Percentiles rank a stretch among this genome's conserved stretches.
phyloP scores from a whole-genome alignment of 257 asterid genomes.

The Ajuga chamaepitys region DNA sequence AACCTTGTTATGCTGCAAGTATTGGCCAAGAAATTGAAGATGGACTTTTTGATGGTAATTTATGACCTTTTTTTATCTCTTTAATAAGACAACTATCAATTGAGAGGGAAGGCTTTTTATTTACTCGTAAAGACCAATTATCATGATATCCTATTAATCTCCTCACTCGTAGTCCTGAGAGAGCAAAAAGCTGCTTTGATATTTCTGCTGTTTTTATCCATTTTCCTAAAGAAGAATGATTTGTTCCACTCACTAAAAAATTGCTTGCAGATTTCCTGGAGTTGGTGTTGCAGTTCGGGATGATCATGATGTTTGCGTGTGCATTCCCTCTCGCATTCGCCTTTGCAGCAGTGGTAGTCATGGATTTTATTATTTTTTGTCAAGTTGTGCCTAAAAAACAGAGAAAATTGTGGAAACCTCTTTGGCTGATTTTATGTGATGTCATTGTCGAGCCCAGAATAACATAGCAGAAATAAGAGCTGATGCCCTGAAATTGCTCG shows the following conservation, averaged over 20 bases:
- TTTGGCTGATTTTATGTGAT: not conserved
- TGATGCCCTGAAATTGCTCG: constrained; percentile 84
- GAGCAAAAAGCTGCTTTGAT: too few species aligned
- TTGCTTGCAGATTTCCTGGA: constrained; percentile 75
- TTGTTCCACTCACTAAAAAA: not conserved
- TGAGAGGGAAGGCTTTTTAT: not conserved
- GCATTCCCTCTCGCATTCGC: constrained; percentile 93
- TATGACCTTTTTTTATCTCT: not conserved
- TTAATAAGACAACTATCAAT: not conserved
- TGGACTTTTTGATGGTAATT: constrained; percentile 92
- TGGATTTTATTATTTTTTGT: not conserved
- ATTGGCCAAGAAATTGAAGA: constrained; percentile 88
- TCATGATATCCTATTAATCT: not conserved
- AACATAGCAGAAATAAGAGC: constrained; percentile 87
- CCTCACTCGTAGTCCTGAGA: too few species aligned
- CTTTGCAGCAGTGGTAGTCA: constrained; percentile 80
- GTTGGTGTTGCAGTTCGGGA: constrained; percentile 90
- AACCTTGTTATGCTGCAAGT: constrained; percentile 83
- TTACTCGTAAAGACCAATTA: not conserved
- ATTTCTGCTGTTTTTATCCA: too few species aligned
- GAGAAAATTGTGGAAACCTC: not conserved
- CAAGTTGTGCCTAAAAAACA: not conserved
- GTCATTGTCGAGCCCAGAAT: constrained; percentile 36
- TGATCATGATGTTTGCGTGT: constrained; percentile 99
- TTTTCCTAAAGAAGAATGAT: too few species aligned